Base-by-base conservation (phyloP, 495 filamentous ascomycete species). In the Aspergillus panamensis region DNA sequence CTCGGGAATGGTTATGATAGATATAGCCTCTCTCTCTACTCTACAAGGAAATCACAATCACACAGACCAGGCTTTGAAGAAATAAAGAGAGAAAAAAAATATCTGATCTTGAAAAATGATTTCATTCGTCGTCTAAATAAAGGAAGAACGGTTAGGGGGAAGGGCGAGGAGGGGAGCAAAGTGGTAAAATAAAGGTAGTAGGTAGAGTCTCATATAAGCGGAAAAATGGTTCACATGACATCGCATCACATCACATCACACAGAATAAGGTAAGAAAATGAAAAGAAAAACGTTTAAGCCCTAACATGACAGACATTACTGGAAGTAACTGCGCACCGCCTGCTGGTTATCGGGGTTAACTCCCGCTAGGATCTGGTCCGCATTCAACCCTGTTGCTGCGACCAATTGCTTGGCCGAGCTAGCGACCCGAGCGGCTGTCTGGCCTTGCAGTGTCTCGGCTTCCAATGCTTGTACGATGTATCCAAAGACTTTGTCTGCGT, bases 381-480 rank as follows among this genome's bases (percentile, higher is more conserved):
- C 82, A 68, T 96, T 87, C 20, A 91, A 65, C 25, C 83, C 83
- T 6, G 91, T 85, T 6, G 78, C 79, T 55, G 80, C 76, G 8
- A 96, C 76, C 17, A 98, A 80, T 50, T 78, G 71, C 70, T 93
- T 93, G 21, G 86, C 87, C 2, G 90, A 82, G 16, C 74, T 77
- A 25, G 90, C 86, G 35, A 92, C 89, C 47, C 88, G 82, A 31
- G 76, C 77, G 20, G 87, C 87, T 1, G 86, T 91, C 68, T 89
- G 81, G 3, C 92, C 92, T 66, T 92, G 90, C 33, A 98, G 75
- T 16, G 92, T 94, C 70, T 95, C 91, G 20, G 89, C 87, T 62
- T 96, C 92, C 30, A 98, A 82, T 39, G 94, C 94, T 70, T 90
- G 87, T 48, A 83, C 89, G 31, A 97, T 88, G 66, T 82, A 87